Evolutionary conservation across 345 rosid species (phyloP), one percentile per base, ranked within the genome.

Genomic region (Cardamine occulta): DNA sequence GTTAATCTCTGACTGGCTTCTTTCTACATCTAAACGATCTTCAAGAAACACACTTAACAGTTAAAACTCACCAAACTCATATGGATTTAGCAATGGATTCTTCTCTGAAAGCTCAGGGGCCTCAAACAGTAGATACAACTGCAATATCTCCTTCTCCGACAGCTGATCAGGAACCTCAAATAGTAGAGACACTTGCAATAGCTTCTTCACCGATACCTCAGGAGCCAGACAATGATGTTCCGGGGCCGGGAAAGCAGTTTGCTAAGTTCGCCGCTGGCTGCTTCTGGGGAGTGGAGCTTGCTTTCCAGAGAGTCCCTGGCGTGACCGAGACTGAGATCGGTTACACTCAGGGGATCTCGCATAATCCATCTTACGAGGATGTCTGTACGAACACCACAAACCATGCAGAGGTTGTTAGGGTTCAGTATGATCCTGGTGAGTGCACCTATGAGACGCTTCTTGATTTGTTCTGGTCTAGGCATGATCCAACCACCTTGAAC

Each of bases 211-310:
- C 94, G 19, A 71, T 87, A 83, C 82, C 91, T 18, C 93, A 84
- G 51, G 88, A 86, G 29, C 87, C 96, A 0, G 97, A 94, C 66
- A 86, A 85, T 26, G 97, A 89, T 64, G 65, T 83, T 2, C 96
- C 97, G 1, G 88, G 88, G 2, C 89, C 93, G 2, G 97, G 97
- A 12, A 93, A 84, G 79, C 82, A 74, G 75, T 94, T 91, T 74
- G 86, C 86, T 18, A 91, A 94, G 75, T 88, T 94, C 54, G 98
- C 96, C 10, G 98, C 96, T 0, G 97, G 98, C 0, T 93, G 97
- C 59, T 93, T 93, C 78, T 93, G 98, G 98, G 93, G 98, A 4
- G 91, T 88, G 12, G 97, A 94, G 78, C 79, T 94, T 82, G 88
- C 85, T 21, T 86, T 82, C 75, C 98, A 94, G 86, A 89, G 98